phyloP scores from a whole-genome alignment of 2,329 filamentous ascomycete genomes.

The Talaromyces sp. region DNA sequence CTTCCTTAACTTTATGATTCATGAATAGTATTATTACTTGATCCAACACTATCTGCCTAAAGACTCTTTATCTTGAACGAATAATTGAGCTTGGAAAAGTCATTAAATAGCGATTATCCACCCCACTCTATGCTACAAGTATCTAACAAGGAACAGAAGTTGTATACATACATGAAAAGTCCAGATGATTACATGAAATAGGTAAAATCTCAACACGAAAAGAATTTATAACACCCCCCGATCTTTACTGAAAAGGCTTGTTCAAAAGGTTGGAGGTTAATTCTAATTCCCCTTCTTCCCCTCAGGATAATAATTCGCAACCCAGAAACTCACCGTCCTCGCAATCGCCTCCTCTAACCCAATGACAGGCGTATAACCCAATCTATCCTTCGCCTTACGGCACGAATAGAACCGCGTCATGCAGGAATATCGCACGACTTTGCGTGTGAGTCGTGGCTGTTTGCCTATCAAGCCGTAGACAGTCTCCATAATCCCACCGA shows the following conservation, averaged over 20 bases:
- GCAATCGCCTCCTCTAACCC: slow-evolving; percentile 45
- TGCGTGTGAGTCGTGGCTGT: slow-evolving; percentile 44
- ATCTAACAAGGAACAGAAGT: not conserved
- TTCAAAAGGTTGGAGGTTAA: not conserved
- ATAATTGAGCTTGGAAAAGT: no score
- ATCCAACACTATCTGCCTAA: not conserved
- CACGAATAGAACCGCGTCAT: slow-evolving; percentile 49
- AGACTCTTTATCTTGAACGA: no score
- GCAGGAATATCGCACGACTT: slow-evolving; percentile 46
- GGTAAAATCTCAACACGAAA: not conserved
- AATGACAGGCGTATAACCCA: slow-evolving; percentile 46
- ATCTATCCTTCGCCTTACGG: slow-evolving; percentile 44
- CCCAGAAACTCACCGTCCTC: slow-evolving; percentile 43
- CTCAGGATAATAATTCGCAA: slow-evolving; percentile 31
- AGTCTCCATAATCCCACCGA: slow-evolving; percentile 43
- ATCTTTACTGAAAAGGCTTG: not conserved
- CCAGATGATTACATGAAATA: not conserved
- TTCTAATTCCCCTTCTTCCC: slow-evolving; percentile 40
- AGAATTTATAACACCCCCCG: not conserved
- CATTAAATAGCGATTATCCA: not conserved
- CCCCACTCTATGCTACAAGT: not conserved
- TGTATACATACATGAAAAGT: not conserved
- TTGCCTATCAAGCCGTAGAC: slow-evolving; percentile 44
- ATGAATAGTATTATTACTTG: slow-evolving; percentile 7
- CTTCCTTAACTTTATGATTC: not conserved